phyloP scores from a whole-genome alignment of 139 green algal genomes.

The Coelastrella sp. region DNA sequence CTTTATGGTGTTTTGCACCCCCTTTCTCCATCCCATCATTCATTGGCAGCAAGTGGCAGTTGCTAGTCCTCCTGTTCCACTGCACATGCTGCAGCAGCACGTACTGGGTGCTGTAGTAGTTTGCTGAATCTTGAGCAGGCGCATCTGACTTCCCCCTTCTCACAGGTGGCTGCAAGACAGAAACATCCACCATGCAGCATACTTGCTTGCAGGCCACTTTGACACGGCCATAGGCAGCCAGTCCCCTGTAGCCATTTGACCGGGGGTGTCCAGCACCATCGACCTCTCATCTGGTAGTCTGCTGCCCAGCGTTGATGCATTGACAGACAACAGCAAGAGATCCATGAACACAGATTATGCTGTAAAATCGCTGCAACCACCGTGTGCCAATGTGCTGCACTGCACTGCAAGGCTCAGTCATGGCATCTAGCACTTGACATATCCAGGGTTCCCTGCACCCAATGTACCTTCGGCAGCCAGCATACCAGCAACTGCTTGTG shows the following conservation, averaged over 20 bases:
- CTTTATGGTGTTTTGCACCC: background rate
- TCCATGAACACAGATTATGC: background rate
- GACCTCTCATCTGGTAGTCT: too few species aligned
- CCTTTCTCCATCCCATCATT: background rate
- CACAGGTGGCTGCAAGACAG: background rate
- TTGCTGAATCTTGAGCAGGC: background rate
- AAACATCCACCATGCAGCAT: background rate
- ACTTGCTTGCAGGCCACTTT: background rate
- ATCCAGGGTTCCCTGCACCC: background rate
- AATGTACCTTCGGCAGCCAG: constrained; percentile 11
- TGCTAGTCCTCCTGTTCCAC: too few species aligned
- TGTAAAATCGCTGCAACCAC: background rate
- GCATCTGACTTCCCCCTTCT: background rate
- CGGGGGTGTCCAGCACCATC: background rate
- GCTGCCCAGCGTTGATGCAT: background rate
- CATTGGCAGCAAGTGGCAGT: background rate
- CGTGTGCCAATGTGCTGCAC: background rate
- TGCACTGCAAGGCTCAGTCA: background rate
- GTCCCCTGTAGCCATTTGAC: background rate
- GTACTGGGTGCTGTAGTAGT: constrained; percentile 27
- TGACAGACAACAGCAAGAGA: background rate
- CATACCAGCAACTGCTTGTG: constrained; percentile 4
- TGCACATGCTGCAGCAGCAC: constrained; percentile 10
- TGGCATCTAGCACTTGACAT: background rate
- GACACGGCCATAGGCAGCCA: background rate